Base-by-base conservation (phyloP, 2,329 filamentous ascomycete genomes). In the Trichoderma polysporum region DNA sequence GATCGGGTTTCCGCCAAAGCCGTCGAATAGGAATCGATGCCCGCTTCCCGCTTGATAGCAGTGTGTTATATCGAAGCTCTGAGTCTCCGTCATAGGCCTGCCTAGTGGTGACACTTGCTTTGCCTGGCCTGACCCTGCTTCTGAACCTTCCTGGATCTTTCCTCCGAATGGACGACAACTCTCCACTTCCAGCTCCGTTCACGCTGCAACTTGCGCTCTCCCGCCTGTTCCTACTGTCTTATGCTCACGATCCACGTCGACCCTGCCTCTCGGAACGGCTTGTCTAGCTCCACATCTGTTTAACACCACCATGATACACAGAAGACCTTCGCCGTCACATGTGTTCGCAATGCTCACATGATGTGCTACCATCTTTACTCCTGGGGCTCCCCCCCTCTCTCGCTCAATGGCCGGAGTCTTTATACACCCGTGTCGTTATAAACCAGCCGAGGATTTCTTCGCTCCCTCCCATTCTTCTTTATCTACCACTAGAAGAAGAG, bases 291-390 rank as follows among this genome's bases (percentile, higher is more conserved):
- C 59, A 63, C 59, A 63, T 54, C 59, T 53, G 49, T 53, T 63
- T 63, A 63, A 63, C 59, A 63, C 25, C 35, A 41, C 22, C 59
- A 22, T 54, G 59, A 54, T 63, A 63, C 59, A 63, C 49, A 63
- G 25, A 53, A 45, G 49, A 45, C 47, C 25, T 63, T 63, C n/a
- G n/a, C 37, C 59, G 49, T 63, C 49, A 63, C 59, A 63, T 63
- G 59, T 63, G 59, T 63, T 54, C 47, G 35, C 31, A 54, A 33
- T 8, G 35, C 49, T 41, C 59, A 63, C 59, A 63, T 63, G 59
- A 63, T 63, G 59, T 53, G 29, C 49, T 39, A 54, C 59, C 49
- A 45, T 41, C 47, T 41, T 62, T 63, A 45, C 27, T 45, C 59
- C 49, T 12, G 9, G 49, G 37, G 49, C 9, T 17, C n/a, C 47